Conservation (phyloP, 2,329 filamentous ascomycete species). For the Ceratocystis papillata region DNA sequence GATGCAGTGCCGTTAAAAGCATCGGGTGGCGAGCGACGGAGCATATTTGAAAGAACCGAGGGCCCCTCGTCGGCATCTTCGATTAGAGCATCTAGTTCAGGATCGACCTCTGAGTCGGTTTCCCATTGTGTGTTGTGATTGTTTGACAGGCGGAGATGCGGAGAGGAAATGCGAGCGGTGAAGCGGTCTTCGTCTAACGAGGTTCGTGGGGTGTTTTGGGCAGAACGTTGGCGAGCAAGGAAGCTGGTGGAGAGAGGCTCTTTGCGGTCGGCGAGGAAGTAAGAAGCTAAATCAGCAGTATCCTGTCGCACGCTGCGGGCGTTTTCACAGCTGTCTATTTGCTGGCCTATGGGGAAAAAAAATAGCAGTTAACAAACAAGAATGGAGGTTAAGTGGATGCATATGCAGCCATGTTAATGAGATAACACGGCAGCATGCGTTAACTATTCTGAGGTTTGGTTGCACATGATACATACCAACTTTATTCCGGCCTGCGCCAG, state of each 20-base stretch:
- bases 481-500: constrained; percentile 51
- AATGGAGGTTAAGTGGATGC: neutral
- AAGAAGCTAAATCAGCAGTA: constrained; percentile 75
- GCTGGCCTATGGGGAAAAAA: constrained; percentile 13
- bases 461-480: constrained; percentile 42
- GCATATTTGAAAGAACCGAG: constrained; percentile 41
- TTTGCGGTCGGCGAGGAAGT: constrained; percentile 59
- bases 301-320: constrained; percentile 73
- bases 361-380: neutral
- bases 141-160: neutral
- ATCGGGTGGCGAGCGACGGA: constrained; percentile 41
- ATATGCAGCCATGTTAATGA: constrained; percentile 10
- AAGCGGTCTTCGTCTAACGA: constrained; percentile 27
- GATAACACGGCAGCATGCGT: neutral
- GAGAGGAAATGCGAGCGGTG: constrained; percentile 14
- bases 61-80: constrained; percentile 31
- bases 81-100: constrained; percentile 18
- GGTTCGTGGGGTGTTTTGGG: constrained; percentile 30
- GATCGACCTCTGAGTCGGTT: constrained; percentile 15
- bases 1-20: constrained; percentile 27
- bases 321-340: constrained; percentile 61
- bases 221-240: constrained; percentile 29
- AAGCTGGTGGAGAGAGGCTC: constrained; percentile 29
- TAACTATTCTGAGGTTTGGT: neutral
- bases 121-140: constrained; percentile 15